A percentile compares a stretch with the other conserved stretches of the same genome.
Conservation (phyloP, 306 rosid genomes). For the Casuarina glauca region DNA sequence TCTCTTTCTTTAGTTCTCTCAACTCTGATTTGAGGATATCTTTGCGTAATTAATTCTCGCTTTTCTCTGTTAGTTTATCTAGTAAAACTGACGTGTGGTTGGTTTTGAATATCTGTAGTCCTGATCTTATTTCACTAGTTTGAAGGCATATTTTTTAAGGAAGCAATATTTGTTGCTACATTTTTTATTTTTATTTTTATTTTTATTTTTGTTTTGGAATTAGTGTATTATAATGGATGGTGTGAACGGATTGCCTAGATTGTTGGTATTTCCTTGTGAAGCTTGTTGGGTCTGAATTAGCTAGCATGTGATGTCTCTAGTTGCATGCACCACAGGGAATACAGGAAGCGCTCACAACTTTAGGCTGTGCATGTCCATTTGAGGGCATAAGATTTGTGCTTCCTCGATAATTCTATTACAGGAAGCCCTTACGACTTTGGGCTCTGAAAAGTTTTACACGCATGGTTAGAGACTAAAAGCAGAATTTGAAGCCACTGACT, state of each 20-base stretch:
- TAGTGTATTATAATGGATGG: background rate
- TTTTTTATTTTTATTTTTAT: background rate
- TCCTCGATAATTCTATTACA: background rate
- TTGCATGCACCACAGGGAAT: background rate
- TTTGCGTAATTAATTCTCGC: background rate
- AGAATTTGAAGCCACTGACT: background rate
- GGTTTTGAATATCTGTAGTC: conserved; percentile 6
- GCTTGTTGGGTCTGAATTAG: background rate
- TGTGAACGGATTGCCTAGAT: background rate
- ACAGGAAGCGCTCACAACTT: background rate
- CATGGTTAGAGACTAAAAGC: background rate
- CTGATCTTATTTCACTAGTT: background rate
- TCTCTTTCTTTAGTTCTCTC: background rate
- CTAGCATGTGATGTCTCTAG: background rate
- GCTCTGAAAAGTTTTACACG: background rate
- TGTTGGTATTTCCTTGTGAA: background rate
- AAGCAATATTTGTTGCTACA: background rate
- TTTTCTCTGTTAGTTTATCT: background rate
- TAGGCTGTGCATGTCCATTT: background rate
- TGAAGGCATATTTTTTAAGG: background rate
- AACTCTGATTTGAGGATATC: background rate
- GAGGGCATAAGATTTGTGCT: background rate
- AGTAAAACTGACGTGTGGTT: background rate
- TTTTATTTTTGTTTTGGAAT: background rate
- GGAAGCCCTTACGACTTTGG: background rate